Conservation (phyloP, 257 asterid species). For the Solanum stenotomum region DNA sequence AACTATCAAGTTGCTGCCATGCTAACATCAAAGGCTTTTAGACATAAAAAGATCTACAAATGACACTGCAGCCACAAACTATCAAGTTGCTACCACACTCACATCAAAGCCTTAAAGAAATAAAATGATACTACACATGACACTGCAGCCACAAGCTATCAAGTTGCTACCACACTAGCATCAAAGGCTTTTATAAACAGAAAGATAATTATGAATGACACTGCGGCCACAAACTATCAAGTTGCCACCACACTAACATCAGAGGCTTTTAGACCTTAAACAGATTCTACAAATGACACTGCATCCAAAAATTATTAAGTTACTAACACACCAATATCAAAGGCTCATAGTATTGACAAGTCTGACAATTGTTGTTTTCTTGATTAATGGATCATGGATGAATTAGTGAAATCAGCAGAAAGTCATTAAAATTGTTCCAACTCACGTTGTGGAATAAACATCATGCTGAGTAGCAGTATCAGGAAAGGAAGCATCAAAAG, state of each 20-base stretch:
- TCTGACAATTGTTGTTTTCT: background rate
- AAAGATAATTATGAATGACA: background rate
- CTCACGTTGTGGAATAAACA: constrained; percentile 58
- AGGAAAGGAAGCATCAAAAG: constrained; percentile 53
- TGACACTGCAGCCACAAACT: background rate
- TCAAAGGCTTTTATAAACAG: background rate
- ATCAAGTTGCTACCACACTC: background rate
- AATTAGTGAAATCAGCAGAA: background rate
- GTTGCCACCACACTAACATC: background rate
- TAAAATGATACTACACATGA: background rate
- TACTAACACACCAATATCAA: background rate
- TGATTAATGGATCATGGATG: background rate
- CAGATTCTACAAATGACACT: background rate
- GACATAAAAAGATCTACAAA: background rate
- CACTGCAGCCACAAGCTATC: background rate
- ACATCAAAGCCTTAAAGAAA: background rate
- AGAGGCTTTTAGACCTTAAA: background rate
- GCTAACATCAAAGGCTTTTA: background rate
- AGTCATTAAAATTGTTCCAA: background rate
- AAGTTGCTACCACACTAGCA: background rate
- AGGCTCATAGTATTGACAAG: background rate
- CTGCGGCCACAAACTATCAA: background rate
- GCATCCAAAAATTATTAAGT: background rate
- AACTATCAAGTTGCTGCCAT: background rate
- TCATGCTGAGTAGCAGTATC: constrained; percentile 47